Evolutionary conservation across 2,329 filamentous ascomycete genomes (phyloP), one percentile per base, ranked within the genome.

Genomic region (Blumeriella jaapii): DNA sequence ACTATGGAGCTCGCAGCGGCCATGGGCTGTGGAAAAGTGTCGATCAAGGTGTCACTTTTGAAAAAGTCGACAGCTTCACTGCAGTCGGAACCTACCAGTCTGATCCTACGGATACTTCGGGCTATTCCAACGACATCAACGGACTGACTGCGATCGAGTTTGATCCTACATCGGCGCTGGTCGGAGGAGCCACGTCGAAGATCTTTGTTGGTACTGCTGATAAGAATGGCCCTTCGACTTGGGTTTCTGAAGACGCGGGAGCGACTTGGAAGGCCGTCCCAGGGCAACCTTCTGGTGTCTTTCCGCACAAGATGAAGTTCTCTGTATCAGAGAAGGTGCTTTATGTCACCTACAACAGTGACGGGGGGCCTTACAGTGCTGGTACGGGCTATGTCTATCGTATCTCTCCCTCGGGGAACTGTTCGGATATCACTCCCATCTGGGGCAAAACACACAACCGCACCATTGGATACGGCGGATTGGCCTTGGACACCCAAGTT

Each of bases 21-120:
- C 65, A 74, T 17, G 71, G 71, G 2, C 57, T 76, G 2, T 75
- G 68, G 66, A 72, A 68, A 54, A 70, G 65, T 36, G 67, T 63
- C 5, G 67, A 76, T 41, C 64, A 61, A 7, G 71, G 70, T 11
- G 61, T 52, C 16, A 68, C 63, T 7, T 75, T 70, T 51, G 46
- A 52, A 15, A 69, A 71, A 40, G 69, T 75, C 2, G 55, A 60
- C 1, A 61, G 61, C 0, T 73, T 71, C 50, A 68, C 32, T 5
- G 25, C 32, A 5, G 31, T 31, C 6, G 48, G 47, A 22, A 48
- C 43, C 2, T 51, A 47, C 27, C 18, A 23, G 18, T 17, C 36
- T 13, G 34, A 40, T 28, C 24, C 38, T 14, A 30, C 38, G 15
- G 40, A 36, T 24, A 34, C 31, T 10, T 29, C 16, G 4, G 38